Percentiles rank a stretch among this genome's conserved stretches.
Evolutionary conservation across 345 rosid genomes (phyloP).

Genomic region (Citropsis articulata): DNA sequence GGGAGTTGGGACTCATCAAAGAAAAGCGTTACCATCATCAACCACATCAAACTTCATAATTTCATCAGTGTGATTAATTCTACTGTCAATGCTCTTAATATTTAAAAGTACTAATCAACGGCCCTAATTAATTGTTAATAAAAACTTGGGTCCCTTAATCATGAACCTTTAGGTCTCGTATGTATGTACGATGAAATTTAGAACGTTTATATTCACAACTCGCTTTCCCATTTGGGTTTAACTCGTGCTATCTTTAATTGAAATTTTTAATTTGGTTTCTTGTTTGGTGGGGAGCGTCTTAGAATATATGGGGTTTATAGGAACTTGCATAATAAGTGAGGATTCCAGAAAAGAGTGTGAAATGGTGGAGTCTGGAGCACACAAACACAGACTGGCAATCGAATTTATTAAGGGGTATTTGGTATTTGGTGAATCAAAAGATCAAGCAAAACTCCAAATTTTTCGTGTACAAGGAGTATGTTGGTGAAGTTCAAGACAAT

Average conservation of each 20-base stretch:
- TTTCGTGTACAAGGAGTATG: not conserved
- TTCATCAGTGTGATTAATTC: not conserved
- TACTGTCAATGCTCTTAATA: not conserved
- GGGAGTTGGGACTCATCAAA: not conserved
- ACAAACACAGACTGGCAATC: constrained; percentile 5
- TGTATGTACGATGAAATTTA: no score
- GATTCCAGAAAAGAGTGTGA: not conserved
- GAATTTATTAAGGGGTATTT: not conserved
- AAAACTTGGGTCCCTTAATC: not conserved
- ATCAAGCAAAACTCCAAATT: not conserved
- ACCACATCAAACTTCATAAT: not conserved
- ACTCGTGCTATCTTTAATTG: no score
- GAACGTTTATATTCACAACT: no score
- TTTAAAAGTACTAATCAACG: not conserved
- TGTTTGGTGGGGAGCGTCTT: no score
- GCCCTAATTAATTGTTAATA: not conserved
- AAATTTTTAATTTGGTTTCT: no score
- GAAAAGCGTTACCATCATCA: not conserved
- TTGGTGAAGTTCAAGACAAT: constrained; percentile 25
- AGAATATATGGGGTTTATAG: no score
- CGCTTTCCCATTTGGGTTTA: no score
- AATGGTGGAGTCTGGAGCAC: constrained; percentile 2
- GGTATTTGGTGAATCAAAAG: not conserved
- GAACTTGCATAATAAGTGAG: not conserved
- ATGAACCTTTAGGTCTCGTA: not conserved